phyloP scores from a whole-genome alignment of 768 basidiomycete genomes.

The Erythrobasidium yunnanense region DNA sequence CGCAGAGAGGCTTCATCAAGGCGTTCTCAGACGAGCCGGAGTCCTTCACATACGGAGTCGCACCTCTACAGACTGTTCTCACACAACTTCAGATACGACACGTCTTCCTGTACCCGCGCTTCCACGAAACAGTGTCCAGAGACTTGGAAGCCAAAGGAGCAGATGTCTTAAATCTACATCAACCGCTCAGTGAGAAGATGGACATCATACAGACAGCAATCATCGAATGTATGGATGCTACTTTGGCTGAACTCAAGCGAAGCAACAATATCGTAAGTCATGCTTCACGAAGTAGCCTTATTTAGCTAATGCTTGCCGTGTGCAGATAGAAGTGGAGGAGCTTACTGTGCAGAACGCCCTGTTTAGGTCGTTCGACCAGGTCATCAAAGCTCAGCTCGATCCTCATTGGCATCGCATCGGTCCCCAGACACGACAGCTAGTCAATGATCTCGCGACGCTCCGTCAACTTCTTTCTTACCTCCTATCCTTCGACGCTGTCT shows the following conservation, averaged over 20 bases:
- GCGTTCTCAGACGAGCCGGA: conserved; percentile 97
- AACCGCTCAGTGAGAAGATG: conserved; percentile 75
- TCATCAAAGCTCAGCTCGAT: conserved; percentile 80
- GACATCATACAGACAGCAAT: conserved; percentile 82
- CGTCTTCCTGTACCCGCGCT: conserved; percentile 93
- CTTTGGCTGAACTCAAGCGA: conserved; percentile 76
- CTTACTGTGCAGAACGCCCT: conserved; percentile 85
- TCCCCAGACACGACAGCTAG: conserved; percentile 78
- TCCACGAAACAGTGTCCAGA: conserved; percentile 75
- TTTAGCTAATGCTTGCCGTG: background rate
- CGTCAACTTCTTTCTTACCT: conserved; percentile 78
- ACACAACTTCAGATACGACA: conserved; percentile 78
- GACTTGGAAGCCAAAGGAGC: conserved; percentile 71
- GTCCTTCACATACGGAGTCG: conserved; percentile 80
- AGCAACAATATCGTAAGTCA: conserved; percentile 59
- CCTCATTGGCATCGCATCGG: conserved; percentile 96
- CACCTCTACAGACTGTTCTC: conserved; percentile 81
- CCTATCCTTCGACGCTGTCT: conserved; percentile 76
- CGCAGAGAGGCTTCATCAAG: conserved; percentile 71
- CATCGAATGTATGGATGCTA: conserved; percentile 84
- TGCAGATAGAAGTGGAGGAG: conserved; percentile 86
- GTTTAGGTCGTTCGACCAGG: conserved; percentile 78
- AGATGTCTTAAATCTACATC: conserved; percentile 83
- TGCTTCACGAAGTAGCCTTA: background rate
- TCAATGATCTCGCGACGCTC: conserved; percentile 72